Conservation (phyloP, 139 green algal genomes). For the Picochlorum costavermella region DNA sequence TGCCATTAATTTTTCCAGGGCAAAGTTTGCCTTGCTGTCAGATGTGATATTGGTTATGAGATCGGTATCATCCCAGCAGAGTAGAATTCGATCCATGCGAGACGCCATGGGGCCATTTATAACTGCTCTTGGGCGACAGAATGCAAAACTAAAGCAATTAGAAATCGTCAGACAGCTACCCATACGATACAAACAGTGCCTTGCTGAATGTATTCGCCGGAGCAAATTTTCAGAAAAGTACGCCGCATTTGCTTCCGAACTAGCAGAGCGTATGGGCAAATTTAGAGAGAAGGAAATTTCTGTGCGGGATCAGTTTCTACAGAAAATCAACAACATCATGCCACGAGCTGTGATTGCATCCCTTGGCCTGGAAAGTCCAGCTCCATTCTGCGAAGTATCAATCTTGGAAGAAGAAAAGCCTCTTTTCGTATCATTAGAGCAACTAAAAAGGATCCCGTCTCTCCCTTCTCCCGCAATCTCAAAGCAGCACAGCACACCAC, state of each 20-base stretch:
- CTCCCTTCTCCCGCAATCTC: no score
- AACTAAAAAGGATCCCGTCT: slow-evolving; percentile 36
- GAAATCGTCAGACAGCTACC: slow-evolving; percentile 47
- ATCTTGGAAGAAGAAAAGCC: slow-evolving; percentile 27
- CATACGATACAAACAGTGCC: slow-evolving; percentile 63
- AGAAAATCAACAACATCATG: slow-evolving; percentile 42
- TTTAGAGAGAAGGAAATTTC: slow-evolving; percentile 59
- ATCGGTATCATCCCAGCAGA: slow-evolving; percentile 66
- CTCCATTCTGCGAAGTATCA: slow-evolving; percentile 55
- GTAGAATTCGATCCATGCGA: slow-evolving; percentile 72
- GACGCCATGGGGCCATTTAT: background rate
- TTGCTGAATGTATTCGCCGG: slow-evolving; percentile 75
- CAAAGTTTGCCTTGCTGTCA: slow-evolving; percentile 62
- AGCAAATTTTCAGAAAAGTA: slow-evolving; percentile 43
- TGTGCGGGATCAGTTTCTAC: slow-evolving; percentile 46
- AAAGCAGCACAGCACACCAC: no score
- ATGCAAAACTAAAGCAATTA: slow-evolving; percentile 28
- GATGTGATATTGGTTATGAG: slow-evolving; percentile 74
- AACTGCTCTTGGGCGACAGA: slow-evolving; percentile 19
- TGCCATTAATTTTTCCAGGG: slow-evolving; percentile 2
- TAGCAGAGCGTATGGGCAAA: slow-evolving; percentile 67
- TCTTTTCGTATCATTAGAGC: slow-evolving; percentile 36
- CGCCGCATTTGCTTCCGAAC: slow-evolving; percentile 40
- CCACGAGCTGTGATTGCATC: slow-evolving; percentile 46
- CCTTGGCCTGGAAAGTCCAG: slow-evolving; percentile 55